Evolutionary conservation across 805 yeast genomes (phyloP).

Genomic region (Debaryomyces tyrocola): DNA sequence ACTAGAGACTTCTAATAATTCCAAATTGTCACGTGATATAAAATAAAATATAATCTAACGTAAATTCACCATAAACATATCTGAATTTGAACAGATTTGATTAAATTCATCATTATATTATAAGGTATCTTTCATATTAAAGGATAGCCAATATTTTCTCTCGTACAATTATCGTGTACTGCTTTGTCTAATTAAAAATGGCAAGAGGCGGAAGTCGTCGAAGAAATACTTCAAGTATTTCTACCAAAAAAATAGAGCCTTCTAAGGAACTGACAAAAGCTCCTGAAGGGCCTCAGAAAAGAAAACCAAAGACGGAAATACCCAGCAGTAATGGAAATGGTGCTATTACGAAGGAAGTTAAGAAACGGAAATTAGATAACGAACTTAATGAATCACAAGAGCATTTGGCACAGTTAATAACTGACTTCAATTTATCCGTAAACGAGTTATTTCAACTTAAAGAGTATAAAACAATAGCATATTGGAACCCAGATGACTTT

Average conservation of each 20-base stretch:
- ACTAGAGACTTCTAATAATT: too few species aligned
- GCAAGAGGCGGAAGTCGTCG: conserved; percentile 9
- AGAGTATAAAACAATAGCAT: conserved; percentile 59
- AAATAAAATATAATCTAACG: too few species aligned
- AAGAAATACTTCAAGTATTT: not conserved
- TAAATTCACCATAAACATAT: too few species aligned
- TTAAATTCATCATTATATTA: too few species aligned
- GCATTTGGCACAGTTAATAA: conserved; percentile 41
- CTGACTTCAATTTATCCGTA: conserved; percentile 47
- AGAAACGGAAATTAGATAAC: conserved; percentile 21
- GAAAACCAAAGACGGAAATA: conserved; percentile 3
- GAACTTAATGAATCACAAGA: conserved; percentile 8
- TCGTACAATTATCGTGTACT: too few species aligned
- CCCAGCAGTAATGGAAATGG: not conserved
- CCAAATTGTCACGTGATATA: too few species aligned
- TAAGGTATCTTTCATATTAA: too few species aligned
- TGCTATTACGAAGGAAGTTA: not conserved
- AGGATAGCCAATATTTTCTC: too few species aligned
- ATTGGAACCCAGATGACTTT: conserved; percentile 57
- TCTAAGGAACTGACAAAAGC: not conserved
- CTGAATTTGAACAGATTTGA: too few species aligned
- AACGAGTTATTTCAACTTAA: conserved; percentile 65
- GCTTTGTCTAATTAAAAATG: conserved; percentile 5
- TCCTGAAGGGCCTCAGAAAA: conserved; percentile 2
- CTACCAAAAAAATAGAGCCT: not conserved